Evolutionary conservation across 352 stramenopile species (phyloP), one percentile per base, ranked within the genome.

Genomic region (Phytophthora cryptogea): DNA sequence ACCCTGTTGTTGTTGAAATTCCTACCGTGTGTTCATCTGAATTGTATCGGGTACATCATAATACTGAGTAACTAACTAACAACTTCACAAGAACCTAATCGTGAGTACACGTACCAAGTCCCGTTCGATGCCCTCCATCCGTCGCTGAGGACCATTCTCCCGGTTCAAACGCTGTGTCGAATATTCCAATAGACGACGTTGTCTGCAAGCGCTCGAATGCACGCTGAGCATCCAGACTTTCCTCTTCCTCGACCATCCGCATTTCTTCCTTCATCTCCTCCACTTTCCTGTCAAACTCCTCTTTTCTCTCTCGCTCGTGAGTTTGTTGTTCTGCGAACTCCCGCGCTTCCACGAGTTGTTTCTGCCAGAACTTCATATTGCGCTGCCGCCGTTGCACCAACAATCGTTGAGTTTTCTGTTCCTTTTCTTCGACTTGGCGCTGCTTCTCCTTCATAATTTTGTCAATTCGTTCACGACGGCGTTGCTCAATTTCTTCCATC

Each of bases 351-450:
- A 66, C 64, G 8, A 86, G 68, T 16, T 93, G 80, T 51, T 88
- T 88, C 50, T 86, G 61, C 84, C 84, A 93, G 46, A 89, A 92
- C 14, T 70, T 76, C 45, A 80, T 66, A 43, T 83, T 91, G 57
- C 78, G 73, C n/a, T 80, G 63, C 6, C 84, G 68, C 3, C 71
- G 69, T 31, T 80, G 66, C 0, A 64, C 49, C 63, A 16, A 59
- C 37, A 17, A 17, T 1, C 11, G 41, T 20, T 60, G 33, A 4
- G 52, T n/a, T 33, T 58, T 64, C 17, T 44, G 47, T 11, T 64
- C 31, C 20, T 65, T 42, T 13, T 64, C 59, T 11, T 61, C 27
- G 7, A 31, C 13, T 23, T 58, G 46, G 0, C 52, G 66, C 17
- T 78, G 70, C 17, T 89, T 83, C 31, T 77, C 63, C 8, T 67